Conservation (phyloP, 106 monocot genomes). For the Acanthochlamys bracteata region DNA sequence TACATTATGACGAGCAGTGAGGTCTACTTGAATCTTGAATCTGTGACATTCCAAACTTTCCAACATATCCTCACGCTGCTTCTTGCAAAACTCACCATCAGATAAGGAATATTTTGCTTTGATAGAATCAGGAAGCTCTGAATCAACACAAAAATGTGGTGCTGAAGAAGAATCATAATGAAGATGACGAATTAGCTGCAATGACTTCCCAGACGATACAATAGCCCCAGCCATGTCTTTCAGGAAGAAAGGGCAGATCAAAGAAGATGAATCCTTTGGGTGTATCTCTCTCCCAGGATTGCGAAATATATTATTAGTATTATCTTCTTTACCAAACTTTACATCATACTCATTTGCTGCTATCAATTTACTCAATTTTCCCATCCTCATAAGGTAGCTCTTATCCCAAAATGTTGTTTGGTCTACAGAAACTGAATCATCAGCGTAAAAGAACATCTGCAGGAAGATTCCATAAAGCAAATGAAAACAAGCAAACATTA, state of each 20-base stretch:
- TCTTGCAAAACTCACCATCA: background rate
- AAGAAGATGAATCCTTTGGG: slow-evolving; percentile 20
- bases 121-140: background rate
- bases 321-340: slow-evolving; percentile 14
- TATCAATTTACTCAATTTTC: slow-evolving; percentile 8
- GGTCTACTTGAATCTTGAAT: background rate
- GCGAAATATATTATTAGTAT: slow-evolving; percentile 5
- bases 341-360: slow-evolving; percentile 8
- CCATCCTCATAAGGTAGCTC: slow-evolving; percentile 59
- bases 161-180: slow-evolving; percentile 20
- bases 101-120: background rate
- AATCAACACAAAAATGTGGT: slow-evolving; percentile 2
- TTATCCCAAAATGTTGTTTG: slow-evolving; percentile 90
- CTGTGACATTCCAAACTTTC: background rate
- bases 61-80: background rate
- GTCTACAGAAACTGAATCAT: slow-evolving; percentile 57
- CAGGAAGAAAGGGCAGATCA: slow-evolving; percentile 62
- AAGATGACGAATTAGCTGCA: slow-evolving; percentile 71
- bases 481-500: too few relatives aligned
- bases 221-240: slow-evolving; percentile 61
- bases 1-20: background rate
- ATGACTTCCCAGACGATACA: slow-evolving; percentile 96
- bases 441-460: slow-evolving; percentile 85
- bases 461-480: slow-evolving; percentile 1
- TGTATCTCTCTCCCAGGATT: slow-evolving; percentile 19